Base-by-base conservation (phyloP, 225 moss, liverwort and hornwort genomes). In the Marchantia paleacea region DNA sequence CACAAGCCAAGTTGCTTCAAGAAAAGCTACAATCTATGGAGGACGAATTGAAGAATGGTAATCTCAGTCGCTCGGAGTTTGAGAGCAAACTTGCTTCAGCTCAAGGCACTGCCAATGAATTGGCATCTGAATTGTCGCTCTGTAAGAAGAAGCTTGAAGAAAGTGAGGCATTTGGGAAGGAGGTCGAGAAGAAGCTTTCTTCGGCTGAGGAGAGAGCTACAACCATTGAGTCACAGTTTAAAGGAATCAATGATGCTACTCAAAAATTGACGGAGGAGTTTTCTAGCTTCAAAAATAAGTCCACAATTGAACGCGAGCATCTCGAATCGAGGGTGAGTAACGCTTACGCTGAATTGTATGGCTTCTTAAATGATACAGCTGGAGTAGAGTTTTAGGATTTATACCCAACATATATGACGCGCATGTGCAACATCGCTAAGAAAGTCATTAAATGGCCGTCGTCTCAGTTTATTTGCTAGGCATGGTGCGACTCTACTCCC, bases 181-280 rank as follows among this genome's bases (percentile, higher is more conserved):
- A 79, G 72, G 72, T 84, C 13, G 71, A 87, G 76, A 61, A 79
- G 79, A 84, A 87, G 69, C 75, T 77, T 72, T 70, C 69, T 30
- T 26, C 52, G 9, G 81, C 81, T 8, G 86, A 81, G 80, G 83
- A 87, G 64, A 66, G 52, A 25, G 79, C 79, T 7, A 24, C 63
- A 24, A 73, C 81, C 50, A 14, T 84, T 52, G 74, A 87, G 74
- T 55, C 77, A 58, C 80, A 82, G 9, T 64, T 84, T 81, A 66
- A 55, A 31, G 52, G 30, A 31, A 13, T 87, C 39, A 67, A 73
- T 71, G 87, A 84, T 53, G 80, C 4, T 49, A 87, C 76, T 76
- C 81, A 72, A 18, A 82, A 60, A 29, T 69, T 87, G 77, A 78
- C 82, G 16, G 80, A 84, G 58, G 87, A 87, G 30, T 52, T 86